Conservation (phyloP, 2,329 filamentous ascomycete genomes). For the Balansia obtecta region DNA sequence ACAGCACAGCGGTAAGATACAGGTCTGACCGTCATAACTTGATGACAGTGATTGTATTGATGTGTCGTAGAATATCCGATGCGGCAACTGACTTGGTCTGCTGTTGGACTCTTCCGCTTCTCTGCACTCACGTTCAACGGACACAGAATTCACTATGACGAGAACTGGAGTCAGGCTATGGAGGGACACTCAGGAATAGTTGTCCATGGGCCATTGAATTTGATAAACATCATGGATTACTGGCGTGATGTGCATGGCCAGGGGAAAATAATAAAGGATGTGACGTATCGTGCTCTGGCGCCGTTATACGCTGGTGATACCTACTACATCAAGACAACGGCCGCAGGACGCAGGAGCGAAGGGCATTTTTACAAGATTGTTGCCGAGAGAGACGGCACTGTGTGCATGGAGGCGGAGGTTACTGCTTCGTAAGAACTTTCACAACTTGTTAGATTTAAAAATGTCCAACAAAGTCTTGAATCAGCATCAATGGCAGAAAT, state of each 20-base stretch:
- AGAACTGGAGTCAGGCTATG: slow-evolving; percentile 46
- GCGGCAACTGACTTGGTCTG: slow-evolving; percentile 29
- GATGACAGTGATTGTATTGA: background rate
- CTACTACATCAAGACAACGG: slow-evolving; percentile 46
- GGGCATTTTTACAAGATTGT: slow-evolving; percentile 28
- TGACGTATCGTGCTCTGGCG: slow-evolving; percentile 57
- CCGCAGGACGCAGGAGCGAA: slow-evolving; percentile 22
- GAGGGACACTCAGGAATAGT: slow-evolving; percentile 61
- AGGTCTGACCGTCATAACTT: background rate
- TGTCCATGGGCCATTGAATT: slow-evolving; percentile 69
- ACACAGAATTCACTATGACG: slow-evolving; percentile 74
- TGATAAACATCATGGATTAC: slow-evolving; percentile 61
- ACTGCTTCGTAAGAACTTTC: background rate
- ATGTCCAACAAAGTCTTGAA: background rate
- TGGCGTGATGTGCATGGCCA: slow-evolving; percentile 38
- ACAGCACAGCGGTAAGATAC: slow-evolving; percentile 9
- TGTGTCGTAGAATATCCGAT: slow-evolving; percentile 5
- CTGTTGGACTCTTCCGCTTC: slow-evolving; percentile 59
- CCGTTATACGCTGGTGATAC: slow-evolving; percentile 58
- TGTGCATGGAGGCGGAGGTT: slow-evolving; percentile 5
- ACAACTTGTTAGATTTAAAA: background rate
- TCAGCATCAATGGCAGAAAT: background rate
- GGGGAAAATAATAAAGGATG: slow-evolving; percentile 17
- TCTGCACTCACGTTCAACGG: slow-evolving; percentile 77
- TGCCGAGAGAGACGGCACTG: slow-evolving; percentile 30